Evolutionary conservation across 2,329 filamentous ascomycete species (phyloP).

Genomic region (Colletotrichum sp.): DNA sequence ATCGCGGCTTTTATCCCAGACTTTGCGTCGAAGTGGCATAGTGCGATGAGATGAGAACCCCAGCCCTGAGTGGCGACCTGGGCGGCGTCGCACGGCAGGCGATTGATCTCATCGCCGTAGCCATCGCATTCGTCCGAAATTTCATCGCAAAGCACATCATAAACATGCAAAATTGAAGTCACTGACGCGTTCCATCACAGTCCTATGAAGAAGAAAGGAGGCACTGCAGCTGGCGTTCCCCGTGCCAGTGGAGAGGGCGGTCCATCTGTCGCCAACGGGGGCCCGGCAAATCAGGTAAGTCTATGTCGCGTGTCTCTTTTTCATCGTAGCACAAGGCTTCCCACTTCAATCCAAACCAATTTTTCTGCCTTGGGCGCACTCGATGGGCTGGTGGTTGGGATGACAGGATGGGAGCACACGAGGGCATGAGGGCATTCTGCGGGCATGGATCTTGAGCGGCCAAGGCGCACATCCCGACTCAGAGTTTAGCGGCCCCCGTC

Average conservation of each 20-base stretch:
- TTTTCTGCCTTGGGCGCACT: neutral
- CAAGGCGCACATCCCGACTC: slow-evolving; percentile 9
- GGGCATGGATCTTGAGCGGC: neutral
- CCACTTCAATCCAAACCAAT: neutral
- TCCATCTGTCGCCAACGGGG: slow-evolving; percentile 65
- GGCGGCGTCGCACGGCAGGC: neutral
- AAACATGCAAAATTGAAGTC: neutral
- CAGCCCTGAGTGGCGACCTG: neutral
- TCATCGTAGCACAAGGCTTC: neutral
- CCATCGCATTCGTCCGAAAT: neutral
- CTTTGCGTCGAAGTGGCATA: slow-evolving; percentile 4
- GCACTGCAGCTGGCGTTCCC: slow-evolving; percentile 72
- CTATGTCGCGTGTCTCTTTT: neutral
- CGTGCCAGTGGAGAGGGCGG: slow-evolving; percentile 68
- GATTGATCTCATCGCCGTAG: slow-evolving; percentile 6
- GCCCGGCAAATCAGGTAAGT: slow-evolving; percentile 58
- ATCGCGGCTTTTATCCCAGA: neutral
- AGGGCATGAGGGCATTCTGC: neutral
- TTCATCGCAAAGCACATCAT: neutral
- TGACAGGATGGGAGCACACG: neutral
- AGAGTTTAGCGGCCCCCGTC: slow-evolving; percentile 24
- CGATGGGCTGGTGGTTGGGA: neutral
- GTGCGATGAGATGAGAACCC: neutral
- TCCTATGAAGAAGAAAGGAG: slow-evolving; percentile 77
- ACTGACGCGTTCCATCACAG: slow-evolving; percentile 45